A percentile compares a stretch with the other conserved stretches of the same genome.
phyloP scores from a whole-genome alignment of 768 basidiomycete genomes.

The Kockovaella imperatae region DNA sequence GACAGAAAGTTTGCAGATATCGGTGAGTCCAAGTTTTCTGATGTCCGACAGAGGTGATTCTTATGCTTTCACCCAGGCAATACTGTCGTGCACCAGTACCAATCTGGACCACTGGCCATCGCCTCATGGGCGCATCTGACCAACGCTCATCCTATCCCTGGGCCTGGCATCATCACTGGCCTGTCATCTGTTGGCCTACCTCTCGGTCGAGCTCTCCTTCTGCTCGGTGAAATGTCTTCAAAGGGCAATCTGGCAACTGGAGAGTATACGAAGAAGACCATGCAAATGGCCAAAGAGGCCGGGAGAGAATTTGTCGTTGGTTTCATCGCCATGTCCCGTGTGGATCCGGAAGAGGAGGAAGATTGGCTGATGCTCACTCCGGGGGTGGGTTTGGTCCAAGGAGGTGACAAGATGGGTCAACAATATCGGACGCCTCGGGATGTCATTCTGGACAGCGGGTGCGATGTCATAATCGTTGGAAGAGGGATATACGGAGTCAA shows the following conservation, averaged over 20 bases:
- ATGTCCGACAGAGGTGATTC: neutral
- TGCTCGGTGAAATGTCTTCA: conserved; percentile 95
- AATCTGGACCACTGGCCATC: conserved; percentile 83
- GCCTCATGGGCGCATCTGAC: conserved; percentile 94
- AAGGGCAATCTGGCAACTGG: conserved; percentile 76
- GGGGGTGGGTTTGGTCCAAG: conserved; percentile 73
- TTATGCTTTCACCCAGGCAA: conserved; percentile 58
- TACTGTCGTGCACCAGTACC: conserved; percentile 91
- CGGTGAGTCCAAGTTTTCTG: conserved; percentile 51
- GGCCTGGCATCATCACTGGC: conserved; percentile 88
- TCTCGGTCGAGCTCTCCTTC: conserved; percentile 72
- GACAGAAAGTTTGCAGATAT: conserved; percentile 99
- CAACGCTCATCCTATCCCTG: conserved; percentile 92
- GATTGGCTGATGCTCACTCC: conserved; percentile 90
- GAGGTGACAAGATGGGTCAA: conserved; percentile 83
- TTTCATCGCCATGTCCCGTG: conserved; percentile 82
- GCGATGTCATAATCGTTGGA: conserved; percentile 96
- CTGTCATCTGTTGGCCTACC: conserved; percentile 78
- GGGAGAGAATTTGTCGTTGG: conserved; percentile 82
- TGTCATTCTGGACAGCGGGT: conserved; percentile 70
- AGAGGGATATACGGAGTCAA: conserved; percentile 77
- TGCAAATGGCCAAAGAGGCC: conserved; percentile 75
- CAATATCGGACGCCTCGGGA: conserved; percentile 85
- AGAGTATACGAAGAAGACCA: conserved; percentile 70
- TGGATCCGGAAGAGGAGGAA: conserved; percentile 57